These are phyloP conservation scores for Isabelozyma gotoi DNA, from an alignment of 805 yeast genomes.

Conservation along the genomic window DNA sequence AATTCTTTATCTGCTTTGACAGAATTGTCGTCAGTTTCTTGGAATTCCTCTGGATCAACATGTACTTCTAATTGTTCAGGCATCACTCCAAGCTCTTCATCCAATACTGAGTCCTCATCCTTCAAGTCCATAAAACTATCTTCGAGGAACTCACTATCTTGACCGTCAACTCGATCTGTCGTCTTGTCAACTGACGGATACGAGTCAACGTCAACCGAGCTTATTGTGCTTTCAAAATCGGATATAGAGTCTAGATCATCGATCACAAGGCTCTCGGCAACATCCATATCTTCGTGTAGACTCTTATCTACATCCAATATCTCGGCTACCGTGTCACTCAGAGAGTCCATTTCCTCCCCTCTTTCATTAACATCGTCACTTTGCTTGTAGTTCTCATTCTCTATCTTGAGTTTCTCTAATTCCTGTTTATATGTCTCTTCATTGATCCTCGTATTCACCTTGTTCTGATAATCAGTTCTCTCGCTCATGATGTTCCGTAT, in stretches of 20 bases:
- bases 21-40: no score
- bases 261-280: neutral
- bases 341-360: neutral
- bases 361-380: no score
- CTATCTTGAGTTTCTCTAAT: neutral
- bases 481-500: neutral
- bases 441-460: neutral
- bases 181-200: neutral
- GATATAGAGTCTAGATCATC: neutral
- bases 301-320: neutral
- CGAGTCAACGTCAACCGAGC: neutral
- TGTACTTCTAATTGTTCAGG: no score
- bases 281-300: neutral
- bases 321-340: neutral
- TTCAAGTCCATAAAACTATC: no score
- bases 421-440: neutral
- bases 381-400: neutral
- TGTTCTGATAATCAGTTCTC: neutral
- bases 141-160: no score
- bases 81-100: no score
- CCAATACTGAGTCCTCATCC: no score
- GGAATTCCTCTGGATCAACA: no score
- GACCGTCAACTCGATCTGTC: no score
- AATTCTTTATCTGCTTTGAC: no score
- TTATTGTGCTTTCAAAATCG: neutral